Base-by-base conservation (phyloP, 805 yeast species). In the Candida dendrica region DNA sequence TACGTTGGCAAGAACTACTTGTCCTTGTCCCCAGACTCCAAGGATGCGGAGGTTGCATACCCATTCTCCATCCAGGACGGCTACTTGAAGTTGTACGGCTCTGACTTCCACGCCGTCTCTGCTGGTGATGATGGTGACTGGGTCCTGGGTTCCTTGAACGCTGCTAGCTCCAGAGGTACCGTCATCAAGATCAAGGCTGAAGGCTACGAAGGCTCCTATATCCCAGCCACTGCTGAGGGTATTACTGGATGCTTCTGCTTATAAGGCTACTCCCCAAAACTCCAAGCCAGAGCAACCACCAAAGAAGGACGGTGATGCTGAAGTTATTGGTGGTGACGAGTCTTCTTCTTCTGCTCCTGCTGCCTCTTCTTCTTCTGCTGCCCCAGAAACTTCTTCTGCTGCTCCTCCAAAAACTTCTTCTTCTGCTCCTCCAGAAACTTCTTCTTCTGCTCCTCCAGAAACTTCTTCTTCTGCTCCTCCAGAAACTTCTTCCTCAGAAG, bases 1-100 rank as follows among this genome's bases (percentile, higher is more conserved):
- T 41, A 38, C 27, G 20, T 44, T 17, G 47, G 44, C 34, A 46
- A 38, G 22, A 38, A 38, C 17, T 38, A 38, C 19, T 14, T 38
- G 22, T 38, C 40, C 8, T 32, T 38, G 20, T 6, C 35, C 13
- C 16, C 36, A 11, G 35, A 22, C 15, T 38, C 40, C 11, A 29
- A 15, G 6, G 22, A 20, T 32, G 33, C 33, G 9, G n/a, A 15
- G 7, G 16, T 22, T 32, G 40, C 40, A 15, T 20, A 20, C 16
- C 45, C 45, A 22, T 42, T 29, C 8, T 3, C 34, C 3, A 17
- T 41, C 32, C n/a, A 13, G 3, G 42, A 18, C 13, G 41, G 44
- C 11, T 32, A 32, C 16, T 32, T 41, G 8, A 37, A 41, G 22
- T 17, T 41, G 7, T 38, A 37, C n/a, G 44, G 44, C 15, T 32